phyloP scores from a whole-genome alignment of 2,329 filamentous ascomycete genomes.

The Microcyclosporella mali region DNA sequence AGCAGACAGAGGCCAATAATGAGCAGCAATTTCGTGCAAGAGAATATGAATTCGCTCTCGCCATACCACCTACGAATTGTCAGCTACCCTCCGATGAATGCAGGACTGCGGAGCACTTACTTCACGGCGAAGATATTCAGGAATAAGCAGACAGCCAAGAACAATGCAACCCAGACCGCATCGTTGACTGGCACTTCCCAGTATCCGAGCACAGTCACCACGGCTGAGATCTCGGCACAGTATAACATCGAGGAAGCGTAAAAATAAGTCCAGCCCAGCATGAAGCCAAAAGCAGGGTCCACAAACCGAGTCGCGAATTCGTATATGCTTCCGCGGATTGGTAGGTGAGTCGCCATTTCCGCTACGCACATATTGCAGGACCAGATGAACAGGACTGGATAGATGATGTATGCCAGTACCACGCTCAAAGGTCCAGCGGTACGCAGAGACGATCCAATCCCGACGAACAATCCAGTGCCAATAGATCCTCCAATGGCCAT shows the following conservation, averaged over 20 bases:
- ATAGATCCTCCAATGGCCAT: slow-evolving; percentile 8
- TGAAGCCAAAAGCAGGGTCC: slow-evolving; percentile 24
- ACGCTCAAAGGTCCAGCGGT: slow-evolving; percentile 25
- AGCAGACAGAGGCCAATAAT: slow-evolving; percentile 8
- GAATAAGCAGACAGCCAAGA: slow-evolving; percentile 24
- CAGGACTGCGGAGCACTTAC: slow-evolving; percentile 1
- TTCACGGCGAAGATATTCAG: slow-evolving; percentile 15
- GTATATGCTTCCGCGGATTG: slow-evolving; percentile 7
- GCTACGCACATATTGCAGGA: slow-evolving; percentile 11
- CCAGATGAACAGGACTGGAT: slow-evolving; percentile 11
- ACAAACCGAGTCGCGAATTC: slow-evolving; percentile 16
- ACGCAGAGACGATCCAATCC: slow-evolving; percentile 11
- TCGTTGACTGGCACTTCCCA: slow-evolving; percentile 38
- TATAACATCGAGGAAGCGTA: slow-evolving; percentile 43
- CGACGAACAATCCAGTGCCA: slow-evolving; percentile 4
- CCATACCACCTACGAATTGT: slow-evolving; percentile 7
- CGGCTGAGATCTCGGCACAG: slow-evolving; percentile 55
- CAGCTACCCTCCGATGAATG: not conserved
- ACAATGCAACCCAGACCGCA: slow-evolving; percentile 34
- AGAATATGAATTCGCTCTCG: slow-evolving; percentile 15
- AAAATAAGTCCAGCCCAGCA: slow-evolving; percentile 45
- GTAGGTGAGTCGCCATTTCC: slow-evolving; percentile 13
- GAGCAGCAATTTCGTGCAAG: slow-evolving; percentile 7
- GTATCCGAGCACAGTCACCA: slow-evolving; percentile 56
- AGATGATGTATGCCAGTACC: slow-evolving; percentile 15